Evolutionary conservation across 2,329 filamentous ascomycete species (phyloP).

Genomic region (Bisporella sp.): DNA sequence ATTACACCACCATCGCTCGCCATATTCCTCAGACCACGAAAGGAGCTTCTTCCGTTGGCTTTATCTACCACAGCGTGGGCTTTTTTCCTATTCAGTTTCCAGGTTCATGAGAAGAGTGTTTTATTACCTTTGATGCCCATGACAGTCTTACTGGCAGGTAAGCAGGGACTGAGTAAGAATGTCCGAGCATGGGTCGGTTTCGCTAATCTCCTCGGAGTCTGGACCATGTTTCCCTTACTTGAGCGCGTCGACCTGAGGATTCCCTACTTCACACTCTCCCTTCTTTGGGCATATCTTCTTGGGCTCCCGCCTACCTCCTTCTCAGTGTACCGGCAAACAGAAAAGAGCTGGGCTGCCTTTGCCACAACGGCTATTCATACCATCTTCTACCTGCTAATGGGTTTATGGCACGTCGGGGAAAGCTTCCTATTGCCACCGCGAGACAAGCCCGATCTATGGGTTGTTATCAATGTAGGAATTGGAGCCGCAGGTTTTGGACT

Average conservation of each 20-base stretch:
- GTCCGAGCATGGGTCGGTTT: slow-evolving; percentile 91
- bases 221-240: slow-evolving; percentile 91
- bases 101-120: slow-evolving; percentile 97
- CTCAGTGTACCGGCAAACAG: slow-evolving; percentile 56
- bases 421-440: slow-evolving; percentile 59
- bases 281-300: slow-evolving; percentile 87
- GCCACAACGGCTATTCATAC: slow-evolving; percentile 66
- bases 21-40: slow-evolving; percentile 71
- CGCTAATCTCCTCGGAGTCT: slow-evolving; percentile 80
- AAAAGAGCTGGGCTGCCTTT: slow-evolving; percentile 39
- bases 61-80: slow-evolving; percentile 86
- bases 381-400: slow-evolving; percentile 70
- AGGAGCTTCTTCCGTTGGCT: slow-evolving; percentile 69
- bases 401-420: slow-evolving; percentile 74
- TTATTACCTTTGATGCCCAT: slow-evolving; percentile 87
- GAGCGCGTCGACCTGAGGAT: slow-evolving; percentile 75
- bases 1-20: slow-evolving; percentile 75
- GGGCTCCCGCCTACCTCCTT: slow-evolving; percentile 76
- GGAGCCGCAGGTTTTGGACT: slow-evolving; percentile 79
- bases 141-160: slow-evolving; percentile 77
- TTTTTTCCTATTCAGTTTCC: slow-evolving; percentile 96
- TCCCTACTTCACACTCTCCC: slow-evolving; percentile 77
- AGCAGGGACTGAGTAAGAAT: slow-evolving; percentile 68
- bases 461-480: slow-evolving; percentile 81
- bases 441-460: slow-evolving; percentile 88